Conservation (phyloP, 2,329 filamentous ascomycete species). For the Coleophoma eucalyptorum region DNA sequence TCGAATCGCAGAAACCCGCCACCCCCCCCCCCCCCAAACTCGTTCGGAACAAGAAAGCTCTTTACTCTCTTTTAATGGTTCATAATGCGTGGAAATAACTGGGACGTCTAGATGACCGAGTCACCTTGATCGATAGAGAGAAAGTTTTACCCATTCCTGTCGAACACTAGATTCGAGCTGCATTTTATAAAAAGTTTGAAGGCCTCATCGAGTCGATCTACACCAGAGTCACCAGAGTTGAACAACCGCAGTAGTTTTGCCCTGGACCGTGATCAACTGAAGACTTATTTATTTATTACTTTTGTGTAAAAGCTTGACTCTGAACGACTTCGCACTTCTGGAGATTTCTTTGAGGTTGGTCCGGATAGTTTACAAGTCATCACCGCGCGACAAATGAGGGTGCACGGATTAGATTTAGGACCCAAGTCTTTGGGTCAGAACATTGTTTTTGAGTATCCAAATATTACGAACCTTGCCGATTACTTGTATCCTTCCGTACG, state of each 20-base stretch:
- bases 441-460: conserved; percentile 28
- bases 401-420: conserved; percentile 20
- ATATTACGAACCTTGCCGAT: conserved; percentile 16
- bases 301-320: no score
- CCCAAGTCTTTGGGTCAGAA: conserved; percentile 18
- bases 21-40: no score
- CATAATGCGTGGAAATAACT: conserved; percentile 40
- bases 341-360: conserved; percentile 25
- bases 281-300: no score
- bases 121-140: conserved; percentile 43
- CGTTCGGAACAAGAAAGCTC: conserved; percentile 39
- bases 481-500: conserved; percentile 9
- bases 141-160: conserved; percentile 38
- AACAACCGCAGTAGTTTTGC: no score
- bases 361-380: conserved; percentile 26
- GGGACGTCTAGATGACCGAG: conserved; percentile 39
- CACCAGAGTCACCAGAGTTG: no score
- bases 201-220: conserved; percentile 36
- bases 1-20: conserved; percentile 38
- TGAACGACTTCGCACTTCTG: no score
- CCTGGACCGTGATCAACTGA: no score
- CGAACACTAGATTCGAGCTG: conserved; percentile 47
- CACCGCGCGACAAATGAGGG: conserved; percentile 18
- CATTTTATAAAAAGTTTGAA: conserved; percentile 39
- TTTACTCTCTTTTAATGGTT: conserved; percentile 38